Evolutionary conservation across 2,329 filamentous ascomycete species (phyloP), one percentile per base, ranked within the genome.

Genomic region (Colletotrichum chrysophilum): DNA sequence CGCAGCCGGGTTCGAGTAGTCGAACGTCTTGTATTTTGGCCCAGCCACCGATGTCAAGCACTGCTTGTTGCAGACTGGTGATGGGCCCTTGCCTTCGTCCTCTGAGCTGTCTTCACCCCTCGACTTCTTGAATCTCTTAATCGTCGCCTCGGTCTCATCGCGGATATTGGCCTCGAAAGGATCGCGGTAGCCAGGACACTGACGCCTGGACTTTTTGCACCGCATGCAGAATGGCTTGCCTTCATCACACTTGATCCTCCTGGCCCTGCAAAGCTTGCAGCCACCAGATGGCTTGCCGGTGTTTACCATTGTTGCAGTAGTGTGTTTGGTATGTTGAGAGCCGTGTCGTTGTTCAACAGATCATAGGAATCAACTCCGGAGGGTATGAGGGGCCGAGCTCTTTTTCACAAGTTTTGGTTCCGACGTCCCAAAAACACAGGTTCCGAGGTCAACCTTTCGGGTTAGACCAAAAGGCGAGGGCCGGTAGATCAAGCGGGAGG

Each of bases 221-320:
- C 79, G 78, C 67, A 80, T 75, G 69, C 79, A 80, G 34, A 76
- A 77, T 5, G 79, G 79, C 69, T 78, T 80, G 52, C 67, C 77
- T 68, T 80, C 79, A 24, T 80, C 79, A 52, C 79, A 80, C 62
- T 80, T 80, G 60, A 80, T 80, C 26, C 79, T 75, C 34, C 79
- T 70, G 21, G 75, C 70, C 24, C 78, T 76, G 68, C 79, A 80
- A 34, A 80, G 68, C 65, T 80, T 80, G 75, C 79, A 80, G 34
- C 79, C 79, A 24, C 76, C 75, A 55, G 79, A 80, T 36, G 79
- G 79, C 60, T 80, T 79, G 58, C 79, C 79, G 7, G 79, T 80
- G 71, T 80, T 80, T 24, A 80, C 79, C 79, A 80, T 80, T 58
- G 4, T 73, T 61, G 43, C 21, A 18, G 21, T 28, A 30, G 30